Evolutionary conservation across 2,329 filamentous ascomycete species (phyloP).

Genomic region (Colletotrichum scovillei): DNA sequence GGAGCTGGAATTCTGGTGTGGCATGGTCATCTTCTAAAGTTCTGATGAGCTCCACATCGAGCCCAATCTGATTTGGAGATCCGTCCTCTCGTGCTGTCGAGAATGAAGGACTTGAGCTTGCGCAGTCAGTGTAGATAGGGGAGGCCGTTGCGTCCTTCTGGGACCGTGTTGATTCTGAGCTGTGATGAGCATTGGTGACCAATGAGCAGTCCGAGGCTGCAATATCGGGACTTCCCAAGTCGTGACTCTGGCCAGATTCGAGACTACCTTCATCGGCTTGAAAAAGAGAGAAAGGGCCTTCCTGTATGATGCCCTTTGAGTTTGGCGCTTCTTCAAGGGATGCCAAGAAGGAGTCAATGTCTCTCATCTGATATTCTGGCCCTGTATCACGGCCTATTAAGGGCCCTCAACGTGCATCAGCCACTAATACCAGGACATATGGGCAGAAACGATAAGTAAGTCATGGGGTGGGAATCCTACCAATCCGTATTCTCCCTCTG

Average conservation of each 20-base stretch:
- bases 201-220: neutral
- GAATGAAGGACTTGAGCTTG: neutral
- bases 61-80: neutral
- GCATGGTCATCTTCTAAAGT: neutral
- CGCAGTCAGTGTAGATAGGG: neutral
- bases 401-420: neutral
- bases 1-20: neutral
- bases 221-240: neutral
- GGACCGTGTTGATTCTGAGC: neutral
- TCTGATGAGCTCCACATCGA: neutral
- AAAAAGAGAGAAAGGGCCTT: neutral
- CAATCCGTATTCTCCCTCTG: slow-evolving; percentile 1
- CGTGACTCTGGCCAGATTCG: neutral
- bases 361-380: neutral
- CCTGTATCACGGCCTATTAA: neutral
- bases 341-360: neutral
- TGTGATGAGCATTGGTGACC: neutral
- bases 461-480: neutral
- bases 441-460: neutral
- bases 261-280: neutral
- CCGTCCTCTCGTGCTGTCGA: neutral
- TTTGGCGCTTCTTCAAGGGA: neutral
- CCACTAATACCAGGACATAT: neutral
- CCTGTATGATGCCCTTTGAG: neutral
- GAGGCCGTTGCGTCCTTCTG: neutral